These are phyloP conservation scores for Aureobasidium uvarum DNA, from an alignment of 2,329 filamentous ascomycete genomes.

Conservation along the genomic window DNA sequence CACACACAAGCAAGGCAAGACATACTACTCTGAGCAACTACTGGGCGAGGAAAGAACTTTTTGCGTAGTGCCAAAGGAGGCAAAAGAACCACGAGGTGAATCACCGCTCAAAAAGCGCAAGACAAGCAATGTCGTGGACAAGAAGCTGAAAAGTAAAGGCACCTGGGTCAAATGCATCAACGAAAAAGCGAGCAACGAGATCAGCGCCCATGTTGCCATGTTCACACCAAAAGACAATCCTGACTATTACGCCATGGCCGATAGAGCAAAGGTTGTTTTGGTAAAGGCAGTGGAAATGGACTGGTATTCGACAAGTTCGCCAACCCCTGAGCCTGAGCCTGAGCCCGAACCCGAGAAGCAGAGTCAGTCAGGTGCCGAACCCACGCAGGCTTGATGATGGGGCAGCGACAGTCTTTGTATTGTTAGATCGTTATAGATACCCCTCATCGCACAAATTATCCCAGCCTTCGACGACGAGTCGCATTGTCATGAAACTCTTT, in stretches of 20 bases:
- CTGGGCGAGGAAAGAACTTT: conserved; percentile 77
- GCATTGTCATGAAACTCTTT: not conserved
- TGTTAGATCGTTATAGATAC: conserved; percentile 4
- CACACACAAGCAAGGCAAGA: conserved; percentile 53
- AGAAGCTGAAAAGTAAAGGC: conserved; percentile 41
- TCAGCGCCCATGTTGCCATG: conserved; percentile 76
- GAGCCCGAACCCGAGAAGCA: conserved; percentile 14
- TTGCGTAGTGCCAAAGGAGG: conserved; percentile 70
- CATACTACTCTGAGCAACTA: conserved; percentile 56
- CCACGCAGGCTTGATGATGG: not conserved
- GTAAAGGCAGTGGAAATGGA: conserved; percentile 55
- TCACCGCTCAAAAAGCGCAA: conserved; percentile 31
- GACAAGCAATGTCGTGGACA: conserved; percentile 34
- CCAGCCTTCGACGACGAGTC: not conserved
- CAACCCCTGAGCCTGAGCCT: not conserved
- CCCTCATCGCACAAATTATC: not conserved
- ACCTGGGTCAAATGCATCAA: conserved; percentile 73
- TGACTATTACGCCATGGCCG: conserved; percentile 65
- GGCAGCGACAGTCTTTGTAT: not conserved
- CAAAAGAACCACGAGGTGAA: conserved; percentile 31
- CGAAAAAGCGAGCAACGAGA: conserved; percentile 74
- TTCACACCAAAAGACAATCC: conserved; percentile 71
- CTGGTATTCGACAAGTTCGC: conserved; percentile 28
- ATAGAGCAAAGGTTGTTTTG: conserved; percentile 64
- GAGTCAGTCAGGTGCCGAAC: not conserved